phyloP scores from a whole-genome alignment of 768 basidiomycete genomes.

The Mycena maculata region DNA sequence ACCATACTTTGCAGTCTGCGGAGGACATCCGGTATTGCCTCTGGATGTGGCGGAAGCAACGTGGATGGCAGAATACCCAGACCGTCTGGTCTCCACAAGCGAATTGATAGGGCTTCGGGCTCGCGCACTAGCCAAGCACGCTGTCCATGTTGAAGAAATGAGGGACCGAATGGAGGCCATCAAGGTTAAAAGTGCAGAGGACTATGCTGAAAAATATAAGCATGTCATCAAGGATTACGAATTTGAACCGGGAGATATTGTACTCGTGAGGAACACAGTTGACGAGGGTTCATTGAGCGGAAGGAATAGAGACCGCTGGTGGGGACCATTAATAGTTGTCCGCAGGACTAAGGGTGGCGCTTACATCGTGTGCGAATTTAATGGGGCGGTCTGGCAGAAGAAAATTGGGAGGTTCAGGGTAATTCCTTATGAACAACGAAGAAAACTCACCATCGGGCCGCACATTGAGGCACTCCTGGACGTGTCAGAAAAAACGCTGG shows the following conservation, averaged over 20 bases:
- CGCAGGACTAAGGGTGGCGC: constrained; percentile 27
- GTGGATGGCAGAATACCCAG: constrained; percentile 38
- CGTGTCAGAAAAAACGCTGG: background rate
- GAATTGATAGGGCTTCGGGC: constrained; percentile 38
- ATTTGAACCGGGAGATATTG: constrained; percentile 38
- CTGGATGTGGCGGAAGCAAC: constrained; percentile 43
- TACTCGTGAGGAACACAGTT: constrained; percentile 36
- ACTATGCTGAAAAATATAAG: constrained; percentile 37
- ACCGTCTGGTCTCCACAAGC: constrained; percentile 7
- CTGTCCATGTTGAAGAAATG: constrained; percentile 35
- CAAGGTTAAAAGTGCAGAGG: constrained; percentile 26
- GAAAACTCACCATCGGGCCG: constrained; percentile 8
- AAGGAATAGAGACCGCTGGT: constrained; percentile 36
- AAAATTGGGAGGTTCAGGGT: constrained; percentile 25
- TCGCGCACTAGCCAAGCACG: constrained; percentile 22
- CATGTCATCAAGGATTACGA: constrained; percentile 26
- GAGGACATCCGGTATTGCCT: constrained; percentile 36
- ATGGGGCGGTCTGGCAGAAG: constrained; percentile 24
- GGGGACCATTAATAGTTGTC: constrained; percentile 40
- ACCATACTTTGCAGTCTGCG: constrained; percentile 37
- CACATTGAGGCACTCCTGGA: constrained; percentile 24
- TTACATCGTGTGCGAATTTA: constrained; percentile 27
- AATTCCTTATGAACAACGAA: constrained; percentile 17
- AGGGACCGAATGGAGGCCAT: constrained; percentile 12
- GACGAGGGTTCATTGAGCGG: constrained; percentile 36